Conservation (phyloP, 2,329 filamentous ascomycete genomes). For the Thelonectria olida region DNA sequence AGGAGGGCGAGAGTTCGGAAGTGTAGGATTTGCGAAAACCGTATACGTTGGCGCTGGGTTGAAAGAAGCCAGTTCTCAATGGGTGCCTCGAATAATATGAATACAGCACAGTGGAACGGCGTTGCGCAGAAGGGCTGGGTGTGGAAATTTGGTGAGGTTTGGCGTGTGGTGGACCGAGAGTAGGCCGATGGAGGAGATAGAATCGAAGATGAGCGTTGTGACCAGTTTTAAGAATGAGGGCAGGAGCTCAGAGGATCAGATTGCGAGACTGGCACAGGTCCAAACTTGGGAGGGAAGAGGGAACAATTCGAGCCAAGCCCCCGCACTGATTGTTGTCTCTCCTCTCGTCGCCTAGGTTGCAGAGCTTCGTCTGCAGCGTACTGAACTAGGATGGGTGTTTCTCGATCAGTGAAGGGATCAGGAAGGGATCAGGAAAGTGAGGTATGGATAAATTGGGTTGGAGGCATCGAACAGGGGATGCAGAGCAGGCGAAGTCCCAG, state of each 20-base stretch:
- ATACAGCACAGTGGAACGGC: background rate
- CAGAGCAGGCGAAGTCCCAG: constrained; percentile 27
- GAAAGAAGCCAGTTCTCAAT: background rate
- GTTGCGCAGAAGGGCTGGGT: background rate
- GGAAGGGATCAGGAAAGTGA: constrained; percentile 3
- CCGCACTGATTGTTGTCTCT: constrained; percentile 42
- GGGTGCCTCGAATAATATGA: background rate
- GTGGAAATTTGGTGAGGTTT: background rate
- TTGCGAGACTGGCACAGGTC: constrained; percentile 35
- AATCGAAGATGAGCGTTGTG: constrained; percentile 19
- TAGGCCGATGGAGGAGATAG: background rate
- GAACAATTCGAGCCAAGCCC: constrained; percentile 32
- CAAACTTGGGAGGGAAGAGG: constrained; percentile 32
- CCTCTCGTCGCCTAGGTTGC: constrained; percentile 36
- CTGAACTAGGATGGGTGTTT: constrained; percentile 34
- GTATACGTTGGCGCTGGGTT: background rate
- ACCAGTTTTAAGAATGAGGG: constrained; percentile 30
- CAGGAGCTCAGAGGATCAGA: constrained; percentile 32
- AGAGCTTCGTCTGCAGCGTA: constrained; percentile 30
- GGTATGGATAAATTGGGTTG: constrained; percentile 34
- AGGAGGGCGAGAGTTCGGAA: background rate
- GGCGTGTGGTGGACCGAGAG: background rate
- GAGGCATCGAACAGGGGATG: constrained; percentile 30
- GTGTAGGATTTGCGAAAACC: background rate
- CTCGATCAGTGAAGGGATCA: constrained; percentile 31